A percentile compares a stretch with the other conserved stretches of the same genome.
Evolutionary conservation across 257 asterid species (phyloP).

Genomic region (Haberlea rhodopensis): DNA sequence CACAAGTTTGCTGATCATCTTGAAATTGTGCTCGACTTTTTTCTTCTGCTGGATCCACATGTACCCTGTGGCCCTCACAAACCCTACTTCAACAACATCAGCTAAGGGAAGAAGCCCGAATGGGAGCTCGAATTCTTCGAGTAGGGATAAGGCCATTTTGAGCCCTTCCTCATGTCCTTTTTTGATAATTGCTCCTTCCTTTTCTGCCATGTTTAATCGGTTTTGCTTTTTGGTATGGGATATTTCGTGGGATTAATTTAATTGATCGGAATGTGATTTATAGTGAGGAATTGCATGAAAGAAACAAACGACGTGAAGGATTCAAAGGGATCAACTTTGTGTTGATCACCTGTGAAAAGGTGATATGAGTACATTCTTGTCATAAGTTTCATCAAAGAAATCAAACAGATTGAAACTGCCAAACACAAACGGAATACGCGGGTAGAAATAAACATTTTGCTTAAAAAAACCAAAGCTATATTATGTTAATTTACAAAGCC

Average conservation of each 20-base stretch:
- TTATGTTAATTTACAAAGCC: too few relatives aligned
- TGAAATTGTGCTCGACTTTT: constrained; percentile 62
- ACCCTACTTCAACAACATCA: constrained; percentile 65
- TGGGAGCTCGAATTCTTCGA: constrained; percentile 69
- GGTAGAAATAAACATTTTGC: too few relatives aligned
- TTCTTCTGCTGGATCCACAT: constrained; percentile 70
- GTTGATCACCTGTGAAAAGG: constrained; percentile 22
- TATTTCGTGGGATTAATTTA: not conserved
- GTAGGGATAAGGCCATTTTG: constrained; percentile 47
- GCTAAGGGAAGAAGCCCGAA: constrained; percentile 67
- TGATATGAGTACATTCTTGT: not conserved
- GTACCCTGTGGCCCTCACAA: constrained; percentile 59
- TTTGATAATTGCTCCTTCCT: constrained; percentile 57
- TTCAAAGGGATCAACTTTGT: constrained; percentile 38
- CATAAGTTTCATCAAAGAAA: not conserved
- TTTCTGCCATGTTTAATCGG: constrained; percentile 52
- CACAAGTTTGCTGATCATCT: constrained; percentile 57
- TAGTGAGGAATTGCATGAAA: constrained; percentile 16
- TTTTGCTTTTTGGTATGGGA: not conserved
- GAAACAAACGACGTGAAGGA: constrained; percentile 35
- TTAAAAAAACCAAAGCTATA: too few relatives aligned
- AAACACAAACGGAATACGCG: too few relatives aligned
- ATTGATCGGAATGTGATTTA: constrained; percentile 24
- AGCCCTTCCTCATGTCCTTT: constrained; percentile 56
- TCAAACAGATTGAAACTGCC: not conserved